A percentile compares a stretch with the other conserved stretches of the same genome.
phyloP scores from a whole-genome alignment of 2,329 filamentous ascomycete species.

The Penicillium oxalicum region DNA sequence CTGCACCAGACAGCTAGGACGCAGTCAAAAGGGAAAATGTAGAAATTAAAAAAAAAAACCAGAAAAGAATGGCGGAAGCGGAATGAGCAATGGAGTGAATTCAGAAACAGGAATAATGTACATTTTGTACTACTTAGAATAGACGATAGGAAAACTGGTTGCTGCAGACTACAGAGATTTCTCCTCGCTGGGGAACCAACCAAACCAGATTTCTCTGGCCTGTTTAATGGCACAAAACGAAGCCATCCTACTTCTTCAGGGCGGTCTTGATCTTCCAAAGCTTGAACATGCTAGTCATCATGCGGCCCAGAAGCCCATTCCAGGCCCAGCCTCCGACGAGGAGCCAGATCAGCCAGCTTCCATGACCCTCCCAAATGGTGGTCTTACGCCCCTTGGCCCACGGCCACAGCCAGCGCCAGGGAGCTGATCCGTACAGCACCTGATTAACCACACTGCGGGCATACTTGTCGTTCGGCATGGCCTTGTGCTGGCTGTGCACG shows the following conservation, averaged over 20 bases:
- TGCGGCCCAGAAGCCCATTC: slow-evolving; percentile 34
- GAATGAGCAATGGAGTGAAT: neutral
- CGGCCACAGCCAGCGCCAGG: slow-evolving; percentile 48
- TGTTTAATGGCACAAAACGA: too few relatives aligned
- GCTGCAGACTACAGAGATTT: too few relatives aligned
- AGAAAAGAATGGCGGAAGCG: too few relatives aligned
- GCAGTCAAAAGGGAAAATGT: too few relatives aligned
- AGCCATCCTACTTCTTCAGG: neutral
- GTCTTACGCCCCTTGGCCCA: slow-evolving; percentile 33
- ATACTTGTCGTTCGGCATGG: slow-evolving; percentile 50
- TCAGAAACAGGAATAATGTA: too few relatives aligned
- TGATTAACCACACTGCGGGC: slow-evolving; percentile 51
- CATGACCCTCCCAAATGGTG: slow-evolving; percentile 48
- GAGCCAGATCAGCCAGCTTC: slow-evolving; percentile 48
- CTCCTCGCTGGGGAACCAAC: too few relatives aligned
- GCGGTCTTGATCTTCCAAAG: slow-evolving; percentile 34
- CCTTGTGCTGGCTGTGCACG: slow-evolving; percentile 49
- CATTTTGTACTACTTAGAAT: too few relatives aligned
- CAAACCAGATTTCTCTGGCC: too few relatives aligned
- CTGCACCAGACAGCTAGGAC: too few relatives aligned
- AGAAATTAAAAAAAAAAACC: neutral
- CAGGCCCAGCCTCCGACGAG: slow-evolving; percentile 44
- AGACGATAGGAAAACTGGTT: too few relatives aligned
- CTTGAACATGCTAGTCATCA: slow-evolving; percentile 49
- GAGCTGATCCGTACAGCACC: slow-evolving; percentile 43